Evolutionary conservation across 768 basidiomycete species (phyloP).

Genomic region (Calocera cornea): DNA sequence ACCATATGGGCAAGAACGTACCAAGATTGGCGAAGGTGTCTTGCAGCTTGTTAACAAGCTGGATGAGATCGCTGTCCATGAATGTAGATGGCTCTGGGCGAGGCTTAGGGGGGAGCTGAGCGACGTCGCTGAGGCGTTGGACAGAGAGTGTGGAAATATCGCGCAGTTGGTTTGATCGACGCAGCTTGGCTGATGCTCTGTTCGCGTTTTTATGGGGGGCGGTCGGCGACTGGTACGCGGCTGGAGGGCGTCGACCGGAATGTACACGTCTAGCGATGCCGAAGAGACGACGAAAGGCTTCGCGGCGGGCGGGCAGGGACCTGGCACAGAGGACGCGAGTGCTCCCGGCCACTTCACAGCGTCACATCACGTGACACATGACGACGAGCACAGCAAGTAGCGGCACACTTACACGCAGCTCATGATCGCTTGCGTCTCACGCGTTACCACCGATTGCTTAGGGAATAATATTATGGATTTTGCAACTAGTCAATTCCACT

Average conservation of each 20-base stretch:
- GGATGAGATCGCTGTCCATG: conserved; percentile 93
- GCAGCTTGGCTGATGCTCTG: not conserved
- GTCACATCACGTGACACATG: conserved; percentile 1
- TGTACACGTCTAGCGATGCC: conserved; percentile 1
- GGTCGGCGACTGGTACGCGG: not conserved
- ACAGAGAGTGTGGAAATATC: conserved; percentile 1
- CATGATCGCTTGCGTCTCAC: no score
- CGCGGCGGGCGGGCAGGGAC: not conserved
- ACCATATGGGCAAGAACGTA: conserved; percentile 27
- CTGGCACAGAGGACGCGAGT: conserved; percentile 1
- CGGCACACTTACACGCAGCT: not conserved
- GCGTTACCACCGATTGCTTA: not conserved
- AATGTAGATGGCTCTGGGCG: not conserved
- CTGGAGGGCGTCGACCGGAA: not conserved
- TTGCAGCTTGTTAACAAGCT: conserved; percentile 88
- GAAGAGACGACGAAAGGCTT: conserved; percentile 2
- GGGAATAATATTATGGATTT: conserved; percentile 4
- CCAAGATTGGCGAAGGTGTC: conserved; percentile 83
- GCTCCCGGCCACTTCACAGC: not conserved
- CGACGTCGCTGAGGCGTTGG: not conserved
- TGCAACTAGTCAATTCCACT: conserved; percentile 1
- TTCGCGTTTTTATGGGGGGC: not conserved
- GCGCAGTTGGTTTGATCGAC: not conserved
- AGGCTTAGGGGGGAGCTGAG: not conserved
- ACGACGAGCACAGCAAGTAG: not conserved